Conservation (phyloP, 345 rosid species). For the Psidium guajava region DNA sequence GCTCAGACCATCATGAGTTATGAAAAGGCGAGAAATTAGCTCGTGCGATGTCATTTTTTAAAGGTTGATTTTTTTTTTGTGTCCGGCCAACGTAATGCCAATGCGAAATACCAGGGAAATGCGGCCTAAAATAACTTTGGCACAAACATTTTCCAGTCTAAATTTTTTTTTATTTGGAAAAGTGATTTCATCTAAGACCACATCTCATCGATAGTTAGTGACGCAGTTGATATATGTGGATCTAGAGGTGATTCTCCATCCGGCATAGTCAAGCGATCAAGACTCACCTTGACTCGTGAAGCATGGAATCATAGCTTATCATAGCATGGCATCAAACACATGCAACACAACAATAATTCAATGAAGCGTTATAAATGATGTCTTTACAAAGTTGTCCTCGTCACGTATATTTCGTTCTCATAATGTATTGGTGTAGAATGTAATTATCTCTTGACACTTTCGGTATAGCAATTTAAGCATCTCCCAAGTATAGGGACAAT, state of each 20-base stretch:
- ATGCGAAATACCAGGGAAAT: neutral
- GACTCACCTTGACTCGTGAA: neutral
- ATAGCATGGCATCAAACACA: neutral
- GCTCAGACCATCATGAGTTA: neutral
- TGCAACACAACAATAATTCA: neutral
- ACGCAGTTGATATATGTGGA: neutral
- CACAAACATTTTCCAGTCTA: neutral
- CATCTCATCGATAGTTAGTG: neutral
- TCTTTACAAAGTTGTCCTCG: neutral
- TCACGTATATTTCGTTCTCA: neutral
- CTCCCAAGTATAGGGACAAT: neutral
- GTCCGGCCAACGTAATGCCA: neutral
- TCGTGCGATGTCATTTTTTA: neutral
- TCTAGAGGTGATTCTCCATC: neutral
- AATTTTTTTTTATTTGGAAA: neutral
- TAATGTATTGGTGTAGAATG: accelerated
- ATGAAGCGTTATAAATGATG: neutral
- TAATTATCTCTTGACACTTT: neutral
- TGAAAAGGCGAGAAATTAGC: neutral
- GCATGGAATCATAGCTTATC: neutral
- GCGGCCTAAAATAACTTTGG: neutral
- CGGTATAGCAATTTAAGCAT: accelerated
- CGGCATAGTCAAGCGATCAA: neutral
- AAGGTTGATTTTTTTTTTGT: neutral
- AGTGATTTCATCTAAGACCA: neutral